Conservation (phyloP, 2,329 filamentous ascomycete genomes). For the Boeremia lycopersici region DNA sequence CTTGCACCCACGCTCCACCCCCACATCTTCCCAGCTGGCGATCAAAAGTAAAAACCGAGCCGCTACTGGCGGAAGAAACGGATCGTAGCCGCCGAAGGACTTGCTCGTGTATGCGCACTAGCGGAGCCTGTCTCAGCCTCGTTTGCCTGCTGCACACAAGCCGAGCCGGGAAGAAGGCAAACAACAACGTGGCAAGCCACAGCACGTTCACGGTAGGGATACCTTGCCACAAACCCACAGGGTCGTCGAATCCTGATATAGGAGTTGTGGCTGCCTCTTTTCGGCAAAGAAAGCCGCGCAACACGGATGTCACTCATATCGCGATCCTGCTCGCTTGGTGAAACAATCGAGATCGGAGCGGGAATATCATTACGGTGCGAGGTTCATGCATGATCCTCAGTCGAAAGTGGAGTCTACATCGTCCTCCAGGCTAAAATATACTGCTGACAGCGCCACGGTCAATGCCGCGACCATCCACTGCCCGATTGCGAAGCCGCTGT, state of each 20-base stretch:
- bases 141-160: slow-evolving; percentile 13
- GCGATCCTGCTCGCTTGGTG: background rate
- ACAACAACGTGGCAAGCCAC: slow-evolving; percentile 14
- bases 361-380: background rate
- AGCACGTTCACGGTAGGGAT: background rate
- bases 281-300: too few species aligned
- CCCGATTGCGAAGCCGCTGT: slow-evolving; percentile 21
- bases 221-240: background rate
- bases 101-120: slow-evolving; percentile 12
- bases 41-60: background rate
- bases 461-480: slow-evolving; percentile 22
- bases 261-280: too few species aligned
- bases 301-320: too few species aligned
- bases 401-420: slow-evolving; percentile 4
- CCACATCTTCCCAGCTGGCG: too few species aligned
- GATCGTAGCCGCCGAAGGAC: background rate
- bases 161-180: slow-evolving; percentile 10
- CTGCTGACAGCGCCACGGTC: slow-evolving; percentile 11
- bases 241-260: background rate
- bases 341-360: background rate
- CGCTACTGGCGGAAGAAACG: background rate
- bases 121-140: slow-evolving; percentile 14
- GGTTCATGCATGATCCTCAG: background rate
- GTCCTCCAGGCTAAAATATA: slow-evolving; percentile 17
- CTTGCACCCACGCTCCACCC: too few species aligned